Evolutionary conservation across 140 eudicot species (phyloP), one percentile per base, ranked within the genome.

Genomic region (Cichorium intybus): DNA sequence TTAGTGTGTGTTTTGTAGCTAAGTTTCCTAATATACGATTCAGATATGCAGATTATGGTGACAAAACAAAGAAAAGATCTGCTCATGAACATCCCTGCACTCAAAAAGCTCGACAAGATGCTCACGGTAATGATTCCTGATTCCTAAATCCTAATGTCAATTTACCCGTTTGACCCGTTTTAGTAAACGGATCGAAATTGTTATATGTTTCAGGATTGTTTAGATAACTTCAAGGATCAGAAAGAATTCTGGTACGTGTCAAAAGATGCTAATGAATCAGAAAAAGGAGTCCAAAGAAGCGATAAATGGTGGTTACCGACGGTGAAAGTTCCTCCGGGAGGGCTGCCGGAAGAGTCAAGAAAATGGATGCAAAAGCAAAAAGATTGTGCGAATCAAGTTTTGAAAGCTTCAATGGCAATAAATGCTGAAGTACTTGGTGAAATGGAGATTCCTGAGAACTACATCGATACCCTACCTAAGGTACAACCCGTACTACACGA

Each of bases 251-350:
- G 83, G 81, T 89, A 89, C 17, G 82, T 86, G 17, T 74, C 84
- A 1, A 86, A 64, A 70, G 92, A 86, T 62, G 92, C 88, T 10
- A 75, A 72, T 5, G 97, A 78, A 41, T 72, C 91, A 5, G 88
- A 84, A 72, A 87, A 81, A 70, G 88, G 84, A n/a, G 78, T 73
- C 15, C 85, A 80, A 62, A 78, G 85, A 64, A 73, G 67, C 27
- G 95, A 79, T 67, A 89, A 89, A 49, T 89, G 97, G 97, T 89
- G 97, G 92, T 52, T 89, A 21, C 97, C 95, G 4, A 84, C 92
- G 0, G 80, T 84, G 24, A 89, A 86, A 69, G 88, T 86, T 65
- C 92, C 97, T 3, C 80, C 80, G 0, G 85, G 82, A 15, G 92
- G 97, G 18, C 71, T 89, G 16, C 70, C 95, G 0, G 91, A 89